Conservation (phyloP, 1,139 yeast species). For the Geotrichum fermentans region DNA sequence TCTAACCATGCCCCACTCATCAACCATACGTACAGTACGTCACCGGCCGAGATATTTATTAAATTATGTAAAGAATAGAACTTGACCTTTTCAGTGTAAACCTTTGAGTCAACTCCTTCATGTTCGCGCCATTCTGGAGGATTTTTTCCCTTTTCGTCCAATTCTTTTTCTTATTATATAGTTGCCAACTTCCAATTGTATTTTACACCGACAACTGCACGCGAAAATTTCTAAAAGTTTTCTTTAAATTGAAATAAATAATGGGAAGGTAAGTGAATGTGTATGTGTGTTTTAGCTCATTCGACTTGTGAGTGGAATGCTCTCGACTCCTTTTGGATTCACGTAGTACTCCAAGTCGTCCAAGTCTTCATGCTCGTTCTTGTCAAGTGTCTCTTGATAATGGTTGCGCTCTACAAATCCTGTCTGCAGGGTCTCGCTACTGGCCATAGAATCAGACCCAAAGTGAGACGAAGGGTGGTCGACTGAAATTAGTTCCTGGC, state of each 20-base stretch:
- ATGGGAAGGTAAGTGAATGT: too few species aligned
- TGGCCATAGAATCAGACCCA: background rate
- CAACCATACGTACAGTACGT: background rate
- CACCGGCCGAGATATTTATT: background rate
- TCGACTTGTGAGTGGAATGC: slow-evolving; percentile 8
- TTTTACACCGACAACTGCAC: too few species aligned
- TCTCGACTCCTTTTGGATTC: slow-evolving; percentile 8
- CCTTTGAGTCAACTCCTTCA: too few species aligned
- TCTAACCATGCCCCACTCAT: background rate
- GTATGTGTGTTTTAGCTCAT: too few species aligned
- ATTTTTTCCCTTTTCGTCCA: too few species aligned
- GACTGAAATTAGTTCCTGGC: background rate
- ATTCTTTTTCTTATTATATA: too few species aligned
- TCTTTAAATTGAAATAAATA: too few species aligned
- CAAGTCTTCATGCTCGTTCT: background rate
- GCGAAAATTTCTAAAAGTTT: too few species aligned
- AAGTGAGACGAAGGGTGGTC: background rate
- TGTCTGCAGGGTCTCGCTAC: background rate
- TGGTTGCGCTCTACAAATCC: slow-evolving; percentile 3
- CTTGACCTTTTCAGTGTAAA: too few species aligned
- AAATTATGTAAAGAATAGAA: background rate
- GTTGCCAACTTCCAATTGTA: too few species aligned
- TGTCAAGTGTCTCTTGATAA: slow-evolving; percentile 7
- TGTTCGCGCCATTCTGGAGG: too few species aligned
- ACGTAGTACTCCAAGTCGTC: slow-evolving; percentile 9